Percentiles rank a stretch among this genome's conserved stretches.
Evolutionary conservation across 345 rosid genomes (phyloP).

Genomic region (Aquilaria sinensis): DNA sequence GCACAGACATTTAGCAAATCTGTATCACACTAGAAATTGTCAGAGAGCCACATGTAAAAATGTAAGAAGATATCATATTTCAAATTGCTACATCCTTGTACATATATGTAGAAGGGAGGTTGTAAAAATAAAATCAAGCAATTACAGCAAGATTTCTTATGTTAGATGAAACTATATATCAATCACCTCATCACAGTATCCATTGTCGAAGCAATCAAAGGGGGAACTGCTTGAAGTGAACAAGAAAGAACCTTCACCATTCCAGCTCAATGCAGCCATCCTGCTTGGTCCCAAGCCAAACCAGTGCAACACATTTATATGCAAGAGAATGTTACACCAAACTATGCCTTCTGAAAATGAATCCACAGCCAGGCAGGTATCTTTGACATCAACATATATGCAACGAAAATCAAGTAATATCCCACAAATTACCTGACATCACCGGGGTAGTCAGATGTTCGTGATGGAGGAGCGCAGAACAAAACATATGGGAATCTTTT

Average conservation of each 20-base stretch:
- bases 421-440: conserved; percentile 59
- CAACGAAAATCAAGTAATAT: background rate
- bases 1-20: conserved; percentile 18
- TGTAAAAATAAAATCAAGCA: no score
- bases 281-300: conserved; percentile 31
- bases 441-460: conserved; percentile 65
- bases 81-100: no score
- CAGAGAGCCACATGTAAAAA: no score
- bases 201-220: conserved; percentile 73
- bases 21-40: conserved; percentile 2
- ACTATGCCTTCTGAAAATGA: no score
- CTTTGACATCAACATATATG: no score
- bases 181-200: conserved; percentile 73
- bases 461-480: conserved; percentile 95
- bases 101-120: no score
- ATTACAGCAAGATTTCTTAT: conserved; percentile 2
- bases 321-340: background rate
- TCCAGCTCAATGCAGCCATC: conserved; percentile 85
- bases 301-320: conserved; percentile 1
- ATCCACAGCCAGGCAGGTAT: no score
- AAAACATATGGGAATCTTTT: conserved; percentile 63
- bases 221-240: conserved; percentile 93
- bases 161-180: conserved; percentile 3
- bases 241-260: conserved; percentile 77
- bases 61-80: background rate